Evolutionary conservation across 2,329 filamentous ascomycete genomes (phyloP).

Genomic region (Helminthosporium solani): DNA sequence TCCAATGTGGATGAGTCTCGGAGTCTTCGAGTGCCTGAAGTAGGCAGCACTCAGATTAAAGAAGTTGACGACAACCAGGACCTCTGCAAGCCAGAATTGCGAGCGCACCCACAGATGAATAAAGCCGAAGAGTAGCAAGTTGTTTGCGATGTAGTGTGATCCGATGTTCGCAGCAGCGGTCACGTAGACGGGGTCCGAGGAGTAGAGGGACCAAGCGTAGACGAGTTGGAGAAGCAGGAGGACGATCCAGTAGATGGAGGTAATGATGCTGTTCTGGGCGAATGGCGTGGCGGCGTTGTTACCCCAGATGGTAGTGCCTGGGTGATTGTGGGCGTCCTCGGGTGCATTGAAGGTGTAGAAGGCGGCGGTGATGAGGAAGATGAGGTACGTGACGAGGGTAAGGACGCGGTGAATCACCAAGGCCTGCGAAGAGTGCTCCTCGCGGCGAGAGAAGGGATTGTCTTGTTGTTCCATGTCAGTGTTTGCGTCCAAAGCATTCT

Average conservation of each 20-base stretch:
- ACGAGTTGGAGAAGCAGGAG: slow-evolving; percentile 74
- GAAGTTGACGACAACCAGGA: slow-evolving; percentile 78
- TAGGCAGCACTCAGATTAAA: slow-evolving; percentile 77
- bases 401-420: slow-evolving; percentile 75
- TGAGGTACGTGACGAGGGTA: slow-evolving; percentile 71
- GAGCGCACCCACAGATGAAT: slow-evolving; percentile 78
- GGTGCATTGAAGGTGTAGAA: slow-evolving; percentile 68
- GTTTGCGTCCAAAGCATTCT: too few species aligned
- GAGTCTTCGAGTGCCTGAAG: slow-evolving; percentile 73
- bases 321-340: slow-evolving; percentile 53
- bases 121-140: slow-evolving; percentile 78
- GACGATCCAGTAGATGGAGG: slow-evolving; percentile 74
- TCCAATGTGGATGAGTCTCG: slow-evolving; percentile 73
- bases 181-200: slow-evolving; percentile 61
- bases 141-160: slow-evolving; percentile 82
- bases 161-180: slow-evolving; percentile 74
- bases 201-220: slow-evolving; percentile 77
- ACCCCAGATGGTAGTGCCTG: slow-evolving; percentile 67
- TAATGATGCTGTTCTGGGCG: slow-evolving; percentile 65
- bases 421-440: slow-evolving; percentile 49
- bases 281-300: slow-evolving; percentile 76
- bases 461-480: slow-evolving; percentile 4
- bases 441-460: slow-evolving; percentile 12
- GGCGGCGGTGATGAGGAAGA: slow-evolving; percentile 69
- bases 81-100: slow-evolving; percentile 72